Evolutionary conservation across 768 basidiomycete genomes (phyloP).

Genomic region (Pleurotus pulmonarius): DNA sequence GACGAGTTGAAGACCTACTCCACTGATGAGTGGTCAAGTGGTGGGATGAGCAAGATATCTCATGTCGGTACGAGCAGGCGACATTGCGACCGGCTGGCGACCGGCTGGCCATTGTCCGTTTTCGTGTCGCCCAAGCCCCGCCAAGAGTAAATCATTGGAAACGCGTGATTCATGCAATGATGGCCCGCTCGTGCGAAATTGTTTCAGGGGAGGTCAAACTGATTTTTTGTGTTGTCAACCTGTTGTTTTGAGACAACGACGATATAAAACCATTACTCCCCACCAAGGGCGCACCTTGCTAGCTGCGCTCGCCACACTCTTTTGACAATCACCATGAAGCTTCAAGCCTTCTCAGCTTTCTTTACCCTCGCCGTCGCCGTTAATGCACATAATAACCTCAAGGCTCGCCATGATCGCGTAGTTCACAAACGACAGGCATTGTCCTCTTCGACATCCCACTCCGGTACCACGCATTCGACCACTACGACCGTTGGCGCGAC

Average conservation of each 20-base stretch:
- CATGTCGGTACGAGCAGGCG: no score
- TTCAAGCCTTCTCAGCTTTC: conserved; percentile 40
- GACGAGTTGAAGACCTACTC: no score
- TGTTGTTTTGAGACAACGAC: conserved; percentile 1
- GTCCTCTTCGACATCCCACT: conserved; percentile 7
- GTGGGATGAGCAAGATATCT: no score
- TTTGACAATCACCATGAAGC: conserved; percentile 36
- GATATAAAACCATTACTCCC: background rate
- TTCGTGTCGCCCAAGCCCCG: background rate
- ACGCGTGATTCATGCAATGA: conserved; percentile 1
- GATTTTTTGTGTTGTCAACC: conserved; percentile 8
- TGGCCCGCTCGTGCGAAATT: conserved; percentile 2
- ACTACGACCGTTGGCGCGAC: conserved; percentile 10
- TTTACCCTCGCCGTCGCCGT: conserved; percentile 35
- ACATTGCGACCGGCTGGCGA: no score
- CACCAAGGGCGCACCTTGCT: background rate
- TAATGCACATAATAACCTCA: conserved; percentile 30
- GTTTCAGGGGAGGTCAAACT: background rate
- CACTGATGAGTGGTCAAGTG: no score
- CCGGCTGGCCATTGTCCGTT: no score
- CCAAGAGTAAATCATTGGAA: background rate
- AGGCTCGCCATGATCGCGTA: conserved; percentile 31
- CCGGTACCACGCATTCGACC: conserved; percentile 8
- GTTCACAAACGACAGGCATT: conserved; percentile 37
- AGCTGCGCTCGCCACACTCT: conserved; percentile 8